Percentiles rank a stretch among this genome's conserved stretches.
Conservation (phyloP, 805 yeast species). For the Wickerhamiella dianesei region DNA sequence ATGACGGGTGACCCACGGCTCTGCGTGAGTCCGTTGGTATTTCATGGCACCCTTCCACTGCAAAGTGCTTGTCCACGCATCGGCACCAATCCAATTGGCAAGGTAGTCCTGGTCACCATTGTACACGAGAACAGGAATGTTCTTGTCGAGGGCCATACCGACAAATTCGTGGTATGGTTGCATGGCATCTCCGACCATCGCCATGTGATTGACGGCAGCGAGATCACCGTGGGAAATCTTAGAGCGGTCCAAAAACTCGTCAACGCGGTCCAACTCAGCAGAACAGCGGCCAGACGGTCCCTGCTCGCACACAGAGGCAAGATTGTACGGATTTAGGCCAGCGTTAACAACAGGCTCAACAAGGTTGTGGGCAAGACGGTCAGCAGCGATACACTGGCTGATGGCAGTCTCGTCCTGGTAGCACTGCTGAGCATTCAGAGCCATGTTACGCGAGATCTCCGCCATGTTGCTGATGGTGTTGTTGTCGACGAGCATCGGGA, state of each 20-base stretch:
- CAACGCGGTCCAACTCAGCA: slow-evolving; percentile 57
- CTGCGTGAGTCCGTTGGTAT: not conserved
- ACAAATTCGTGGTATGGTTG: slow-evolving; percentile 69
- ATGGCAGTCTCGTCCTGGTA: slow-evolving; percentile 51
- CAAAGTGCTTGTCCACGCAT: slow-evolving; percentile 57
- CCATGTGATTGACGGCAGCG: slow-evolving; percentile 52
- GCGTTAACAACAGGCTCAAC: slow-evolving; percentile 68
- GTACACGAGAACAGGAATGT: slow-evolving; percentile 68
- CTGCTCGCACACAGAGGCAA: slow-evolving; percentile 60
- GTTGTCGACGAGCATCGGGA: slow-evolving; percentile 52
- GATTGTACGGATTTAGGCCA: slow-evolving; percentile 86
- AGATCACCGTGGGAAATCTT: slow-evolving; percentile 73
- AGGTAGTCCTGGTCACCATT: slow-evolving; percentile 95
- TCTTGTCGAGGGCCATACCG: slow-evolving; percentile 53
- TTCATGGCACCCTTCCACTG: slow-evolving; percentile 35
- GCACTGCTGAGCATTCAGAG: slow-evolving; percentile 54
- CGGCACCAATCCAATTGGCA: slow-evolving; percentile 90
- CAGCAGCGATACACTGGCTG: slow-evolving; percentile 47
- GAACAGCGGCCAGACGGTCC: slow-evolving; percentile 43
- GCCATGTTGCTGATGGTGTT: slow-evolving; percentile 56
- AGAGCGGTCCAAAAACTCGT: slow-evolving; percentile 60
- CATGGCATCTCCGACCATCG: slow-evolving; percentile 79
- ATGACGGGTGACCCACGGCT: not conserved
- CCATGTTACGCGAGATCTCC: slow-evolving; percentile 33
- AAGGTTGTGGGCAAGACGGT: slow-evolving; percentile 52